Evolutionary conservation across 257 asterid genomes (phyloP), one percentile per base, ranked within the genome.

Genomic region (Fraxinus anomala): DNA sequence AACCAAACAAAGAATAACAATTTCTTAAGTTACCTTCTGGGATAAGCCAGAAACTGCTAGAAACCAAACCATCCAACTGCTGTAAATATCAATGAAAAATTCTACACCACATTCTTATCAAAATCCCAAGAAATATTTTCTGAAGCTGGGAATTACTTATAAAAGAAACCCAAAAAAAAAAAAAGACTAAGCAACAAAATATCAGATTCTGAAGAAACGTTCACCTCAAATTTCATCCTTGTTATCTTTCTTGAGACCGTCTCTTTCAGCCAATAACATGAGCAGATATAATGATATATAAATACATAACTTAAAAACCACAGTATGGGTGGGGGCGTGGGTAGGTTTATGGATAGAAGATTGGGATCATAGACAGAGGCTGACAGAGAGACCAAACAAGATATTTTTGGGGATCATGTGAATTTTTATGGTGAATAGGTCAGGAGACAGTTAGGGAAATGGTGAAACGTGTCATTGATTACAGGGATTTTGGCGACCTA

Each of bases 51-150:
- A 79, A 73, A 73, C 30, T 34, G 42, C 70, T 71, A 68, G 78
- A 85, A 82, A 40, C 30, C 28, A 63, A 82, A 40, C 30, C 66
- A 63, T 24, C 31, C 31, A 39, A 49, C 72, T 59, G 66, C 69
- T 75, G 75, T 30, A 74, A 84, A 86, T 76, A 80, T 73, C 78
- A 7, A 66, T 70, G 65, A 76, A 80, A 40, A 73, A 82, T 86
- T 81, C 87, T 85, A 76, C 75, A 73, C 90, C 94, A 85, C 86
- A 83, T 72, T 76, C 80, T 84, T 76, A 83, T 84, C 87, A 83
- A 84, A 68, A 33, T 11, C 75, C 72, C 54, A 56, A 24, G 54
- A 51, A 81, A 72, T 70, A 86, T 77, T 78, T 75, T 33, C 79
- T 56, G 26, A 56, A 56, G 1, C 10, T n/a, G 26, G 26, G 66